Percentiles rank a stretch among this genome's conserved stretches.
Evolutionary conservation across 768 basidiomycete genomes (phyloP).

Genomic region (Tricholoma sp.): DNA sequence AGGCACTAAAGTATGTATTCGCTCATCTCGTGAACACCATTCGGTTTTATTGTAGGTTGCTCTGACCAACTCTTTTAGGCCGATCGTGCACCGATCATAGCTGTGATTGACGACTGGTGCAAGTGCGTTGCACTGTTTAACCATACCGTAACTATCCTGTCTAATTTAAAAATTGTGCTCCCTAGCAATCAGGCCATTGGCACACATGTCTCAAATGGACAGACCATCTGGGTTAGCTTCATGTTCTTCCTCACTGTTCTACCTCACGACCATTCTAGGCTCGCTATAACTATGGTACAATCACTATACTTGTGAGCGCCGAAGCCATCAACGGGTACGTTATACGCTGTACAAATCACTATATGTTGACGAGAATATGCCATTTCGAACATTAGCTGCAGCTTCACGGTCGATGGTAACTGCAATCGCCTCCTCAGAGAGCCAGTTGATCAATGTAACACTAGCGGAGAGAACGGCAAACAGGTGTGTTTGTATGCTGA

Average conservation of each 20-base stretch:
- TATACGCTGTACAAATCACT: not conserved
- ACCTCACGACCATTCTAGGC: slow-evolving; percentile 1
- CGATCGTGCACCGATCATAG: slow-evolving; percentile 7
- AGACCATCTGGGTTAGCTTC: slow-evolving; percentile 7
- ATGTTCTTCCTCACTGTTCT: not conserved
- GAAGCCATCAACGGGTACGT: slow-evolving; percentile 6
- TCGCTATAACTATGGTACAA: slow-evolving; percentile 7
- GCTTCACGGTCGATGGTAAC: slow-evolving; percentile 12
- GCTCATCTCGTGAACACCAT: not conserved
- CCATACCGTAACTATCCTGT: not conserved
- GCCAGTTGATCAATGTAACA: slow-evolving; percentile 12
- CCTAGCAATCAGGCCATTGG: slow-evolving; percentile 7
- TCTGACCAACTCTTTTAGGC: not conserved
- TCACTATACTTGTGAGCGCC: slow-evolving; percentile 6
- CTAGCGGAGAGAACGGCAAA: slow-evolving; percentile 9
- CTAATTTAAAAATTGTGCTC: not conserved
- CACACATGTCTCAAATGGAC: not conserved
- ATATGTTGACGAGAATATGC: not conserved
- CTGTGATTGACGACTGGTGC: slow-evolving; percentile 7
- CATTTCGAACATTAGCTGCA: slow-evolving; percentile 2
- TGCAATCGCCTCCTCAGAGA: slow-evolving; percentile 15
- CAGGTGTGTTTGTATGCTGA: not conserved
- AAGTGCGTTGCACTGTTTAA: not conserved
- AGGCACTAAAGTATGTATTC: slow-evolving; percentile 1
- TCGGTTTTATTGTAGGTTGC: not conserved